Conservation (phyloP, 257 asterid genomes). For the Solanum chaucha region DNA sequence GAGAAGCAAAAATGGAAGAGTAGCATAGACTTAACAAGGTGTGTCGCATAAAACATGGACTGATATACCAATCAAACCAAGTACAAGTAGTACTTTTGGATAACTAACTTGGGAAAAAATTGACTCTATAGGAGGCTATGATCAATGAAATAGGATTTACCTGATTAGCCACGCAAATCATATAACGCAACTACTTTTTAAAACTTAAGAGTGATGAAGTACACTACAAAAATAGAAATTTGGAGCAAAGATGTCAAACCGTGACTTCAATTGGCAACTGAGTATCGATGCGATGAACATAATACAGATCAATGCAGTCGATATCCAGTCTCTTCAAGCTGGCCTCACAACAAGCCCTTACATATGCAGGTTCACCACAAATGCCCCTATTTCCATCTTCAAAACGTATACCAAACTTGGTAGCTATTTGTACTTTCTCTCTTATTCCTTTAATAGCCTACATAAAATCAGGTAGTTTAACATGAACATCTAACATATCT, state of each 20-base stretch:
- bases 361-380: conserved; percentile 29
- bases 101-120: background rate
- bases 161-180: background rate
- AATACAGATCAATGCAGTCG: conserved; percentile 26
- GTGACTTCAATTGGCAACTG: conserved; percentile 34
- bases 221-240: background rate
- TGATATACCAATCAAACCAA: background rate
- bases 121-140: background rate
- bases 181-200: background rate
- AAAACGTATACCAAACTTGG: conserved; percentile 6
- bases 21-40: background rate
- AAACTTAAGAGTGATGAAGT: background rate
- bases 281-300: conserved; percentile 26
- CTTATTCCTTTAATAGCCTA: conserved; percentile 28
- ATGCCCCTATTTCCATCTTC: conserved; percentile 6
- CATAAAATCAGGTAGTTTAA: background rate
- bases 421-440: conserved; percentile 21
- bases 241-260: conserved; percentile 9
- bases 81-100: background rate
- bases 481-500: background rate
- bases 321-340: conserved; percentile 23
- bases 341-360: conserved; percentile 27
- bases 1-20: background rate
- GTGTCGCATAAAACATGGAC: background rate
- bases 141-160: background rate